Conservation (phyloP, 805 yeast species). For the Suhomyces sp. region DNA sequence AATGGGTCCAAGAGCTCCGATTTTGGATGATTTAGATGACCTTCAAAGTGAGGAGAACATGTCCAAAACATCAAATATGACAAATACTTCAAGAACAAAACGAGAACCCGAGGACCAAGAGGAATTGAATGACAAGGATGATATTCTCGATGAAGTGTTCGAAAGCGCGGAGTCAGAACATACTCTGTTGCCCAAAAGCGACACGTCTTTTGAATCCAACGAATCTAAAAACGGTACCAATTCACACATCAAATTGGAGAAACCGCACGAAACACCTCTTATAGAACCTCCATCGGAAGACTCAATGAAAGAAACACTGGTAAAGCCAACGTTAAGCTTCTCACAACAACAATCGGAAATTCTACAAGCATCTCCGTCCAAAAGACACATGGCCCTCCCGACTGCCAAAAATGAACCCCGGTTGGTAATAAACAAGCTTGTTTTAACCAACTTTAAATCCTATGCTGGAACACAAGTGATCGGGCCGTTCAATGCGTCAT, state of each 20-base stretch:
- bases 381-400: constrained; percentile 18
- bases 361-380: constrained; percentile 29
- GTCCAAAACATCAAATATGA: too few species aligned
- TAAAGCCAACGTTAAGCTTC: constrained; percentile 21
- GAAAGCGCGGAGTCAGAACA: too few species aligned
- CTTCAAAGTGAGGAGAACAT: too few species aligned
- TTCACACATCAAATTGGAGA: too few species aligned
- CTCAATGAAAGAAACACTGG: too few species aligned
- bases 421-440: constrained; percentile 71
- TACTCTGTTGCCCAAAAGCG: constrained; percentile 7
- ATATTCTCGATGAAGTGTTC: constrained; percentile 4
- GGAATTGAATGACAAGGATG: constrained; percentile 1
- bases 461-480: constrained; percentile 91
- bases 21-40: too few species aligned
- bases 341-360: constrained; percentile 30
- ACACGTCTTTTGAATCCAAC: constrained; percentile 4
- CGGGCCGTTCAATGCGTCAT: constrained; percentile 93
- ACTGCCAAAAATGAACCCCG: constrained; percentile 44
- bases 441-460: constrained; percentile 85
- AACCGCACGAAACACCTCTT: neutral
- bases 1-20: too few species aligned
- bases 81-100: too few species aligned
- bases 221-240: too few species aligned
- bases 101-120: too few species aligned
- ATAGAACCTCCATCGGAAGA: constrained; percentile 1